Percentiles rank a stretch among this genome's conserved stretches.
Conservation (phyloP, 1,284 basidiomycete genomes). For the Ustilago hordei region DNA sequence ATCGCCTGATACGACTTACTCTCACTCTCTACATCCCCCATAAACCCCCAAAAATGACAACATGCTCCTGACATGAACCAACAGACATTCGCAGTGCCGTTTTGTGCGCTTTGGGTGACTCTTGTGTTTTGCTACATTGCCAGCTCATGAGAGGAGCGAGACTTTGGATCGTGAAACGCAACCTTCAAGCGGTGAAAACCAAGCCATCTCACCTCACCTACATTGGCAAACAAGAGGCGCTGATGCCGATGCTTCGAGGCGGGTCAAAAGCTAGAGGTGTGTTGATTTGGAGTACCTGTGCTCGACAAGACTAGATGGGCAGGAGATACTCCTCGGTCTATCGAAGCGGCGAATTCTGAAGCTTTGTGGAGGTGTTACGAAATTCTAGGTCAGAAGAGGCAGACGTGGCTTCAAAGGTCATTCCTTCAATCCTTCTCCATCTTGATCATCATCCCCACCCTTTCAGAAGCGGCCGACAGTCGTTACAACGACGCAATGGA, state of each 20-base stretch:
- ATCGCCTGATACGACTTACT: slow-evolving; percentile 43
- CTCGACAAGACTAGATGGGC: too few relatives aligned
- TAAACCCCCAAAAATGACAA: slow-evolving; percentile 45
- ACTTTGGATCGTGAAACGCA: too few relatives aligned
- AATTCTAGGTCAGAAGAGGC: slow-evolving; percentile 1
- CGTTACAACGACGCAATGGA: slow-evolving; percentile 4
- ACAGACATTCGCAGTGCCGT: neutral
- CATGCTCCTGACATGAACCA: slow-evolving; percentile 47
- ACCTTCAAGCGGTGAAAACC: too few relatives aligned
- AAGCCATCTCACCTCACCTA: too few relatives aligned
- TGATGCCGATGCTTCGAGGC: too few relatives aligned
- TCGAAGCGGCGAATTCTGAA: neutral
- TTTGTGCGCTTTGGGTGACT: neutral
- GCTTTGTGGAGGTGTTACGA: slow-evolving; percentile 15
- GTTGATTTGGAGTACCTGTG: neutral
- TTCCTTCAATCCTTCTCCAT: neutral
- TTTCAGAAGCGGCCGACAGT: neutral
- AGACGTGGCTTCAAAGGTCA: neutral
- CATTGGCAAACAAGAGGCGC: too few relatives aligned
- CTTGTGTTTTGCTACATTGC: too few relatives aligned
- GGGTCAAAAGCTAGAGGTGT: neutral
- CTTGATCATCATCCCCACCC: neutral
- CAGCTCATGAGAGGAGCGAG: too few relatives aligned
- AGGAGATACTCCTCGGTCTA: too few relatives aligned
- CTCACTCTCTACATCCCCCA: slow-evolving; percentile 19